Conservation (phyloP, 2,329 filamentous ascomycete species). For the Botrytis porri region DNA sequence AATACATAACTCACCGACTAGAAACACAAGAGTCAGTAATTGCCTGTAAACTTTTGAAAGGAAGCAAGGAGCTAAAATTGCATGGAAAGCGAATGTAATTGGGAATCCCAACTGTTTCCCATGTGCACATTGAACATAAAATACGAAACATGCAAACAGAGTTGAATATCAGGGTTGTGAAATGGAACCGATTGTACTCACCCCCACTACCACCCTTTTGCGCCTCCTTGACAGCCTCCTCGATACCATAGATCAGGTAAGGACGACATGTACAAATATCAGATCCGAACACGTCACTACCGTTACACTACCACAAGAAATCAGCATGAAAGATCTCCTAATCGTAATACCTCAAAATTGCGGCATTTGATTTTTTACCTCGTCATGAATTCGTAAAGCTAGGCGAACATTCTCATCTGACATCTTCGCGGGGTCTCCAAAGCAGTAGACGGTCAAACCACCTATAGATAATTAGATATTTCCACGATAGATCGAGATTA, state of each 20-base stretch:
- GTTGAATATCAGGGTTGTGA: not conserved
- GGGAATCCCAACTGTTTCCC: not conserved
- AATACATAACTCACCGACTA: constrained; percentile 12
- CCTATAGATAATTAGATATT: constrained; percentile 26
- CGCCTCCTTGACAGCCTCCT: constrained; percentile 95
- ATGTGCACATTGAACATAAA: not conserved
- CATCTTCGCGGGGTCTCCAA: constrained; percentile 92
- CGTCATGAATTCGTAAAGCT: constrained; percentile 80
- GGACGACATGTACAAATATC: constrained; percentile 97
- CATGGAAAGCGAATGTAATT: constrained; percentile 64
- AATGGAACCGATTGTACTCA: constrained; percentile 7
- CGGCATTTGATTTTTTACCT: constrained; percentile 30
- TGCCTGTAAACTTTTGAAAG: not conserved
- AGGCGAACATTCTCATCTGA: constrained; percentile 78
- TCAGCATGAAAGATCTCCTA: constrained; percentile 27
- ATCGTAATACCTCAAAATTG: constrained; percentile 12
- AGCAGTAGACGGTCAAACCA: constrained; percentile 93
- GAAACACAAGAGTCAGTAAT: constrained; percentile 11
- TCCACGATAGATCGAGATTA: constrained; percentile 48
- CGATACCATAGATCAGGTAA: constrained; percentile 94
- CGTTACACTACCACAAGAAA: constrained; percentile 65
- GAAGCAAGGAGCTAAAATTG: constrained; percentile 45
- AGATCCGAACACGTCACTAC: constrained; percentile 94
- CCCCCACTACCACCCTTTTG: constrained; percentile 52
- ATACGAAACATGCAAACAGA: constrained; percentile 6